phyloP scores from a whole-genome alignment of 768 basidiomycete genomes.

The Suillus weaverae region DNA sequence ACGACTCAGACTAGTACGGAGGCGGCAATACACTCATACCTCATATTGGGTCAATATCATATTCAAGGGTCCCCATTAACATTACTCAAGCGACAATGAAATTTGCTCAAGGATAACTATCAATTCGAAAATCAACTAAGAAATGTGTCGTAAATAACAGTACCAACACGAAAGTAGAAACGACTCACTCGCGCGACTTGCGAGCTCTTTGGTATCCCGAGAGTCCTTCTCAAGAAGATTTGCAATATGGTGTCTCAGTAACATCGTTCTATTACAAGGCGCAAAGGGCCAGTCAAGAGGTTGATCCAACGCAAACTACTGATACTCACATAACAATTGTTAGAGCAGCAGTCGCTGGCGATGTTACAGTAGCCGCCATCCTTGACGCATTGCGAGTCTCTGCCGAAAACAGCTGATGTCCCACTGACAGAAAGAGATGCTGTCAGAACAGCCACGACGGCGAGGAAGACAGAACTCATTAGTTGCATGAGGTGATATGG shows the following conservation, averaged over 20 bases:
- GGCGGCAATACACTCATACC: too few relatives aligned
- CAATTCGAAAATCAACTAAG: background rate
- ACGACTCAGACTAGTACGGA: too few relatives aligned
- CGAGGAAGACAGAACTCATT: background rate
- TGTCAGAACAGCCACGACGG: background rate
- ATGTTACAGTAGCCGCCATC: background rate
- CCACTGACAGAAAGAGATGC: background rate
- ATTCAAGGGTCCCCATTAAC: background rate
- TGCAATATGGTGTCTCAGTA: background rate
- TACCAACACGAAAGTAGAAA: background rate
- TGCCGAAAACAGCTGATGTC: background rate
- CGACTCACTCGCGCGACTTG: background rate
- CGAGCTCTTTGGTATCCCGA: background rate
- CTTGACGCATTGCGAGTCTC: background rate
- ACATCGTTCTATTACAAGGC: background rate
- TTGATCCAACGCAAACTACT: background rate
- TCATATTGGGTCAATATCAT: background rate
- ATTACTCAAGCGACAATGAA: background rate
- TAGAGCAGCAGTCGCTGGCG: background rate
- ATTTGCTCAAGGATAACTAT: background rate
- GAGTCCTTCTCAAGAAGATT: background rate
- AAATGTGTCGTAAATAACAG: background rate
- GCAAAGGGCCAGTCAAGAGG: background rate
- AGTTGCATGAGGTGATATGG: background rate
- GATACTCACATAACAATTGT: background rate